Conservation (phyloP, 2,329 filamentous ascomycete genomes). For the Trichoderma semiorbis region DNA sequence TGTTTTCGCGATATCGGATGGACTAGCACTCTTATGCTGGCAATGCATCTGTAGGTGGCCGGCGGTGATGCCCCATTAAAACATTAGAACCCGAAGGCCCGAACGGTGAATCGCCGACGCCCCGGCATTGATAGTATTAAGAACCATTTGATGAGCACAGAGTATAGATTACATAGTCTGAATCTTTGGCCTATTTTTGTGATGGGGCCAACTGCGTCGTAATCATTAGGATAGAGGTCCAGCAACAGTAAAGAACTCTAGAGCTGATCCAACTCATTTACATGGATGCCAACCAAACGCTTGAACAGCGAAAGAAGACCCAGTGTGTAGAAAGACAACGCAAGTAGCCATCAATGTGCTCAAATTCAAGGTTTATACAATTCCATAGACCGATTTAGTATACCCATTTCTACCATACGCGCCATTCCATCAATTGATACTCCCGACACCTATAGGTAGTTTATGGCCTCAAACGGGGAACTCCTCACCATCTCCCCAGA, state of each 20-base stretch:
- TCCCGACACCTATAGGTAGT: neutral
- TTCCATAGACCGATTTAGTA: too few species aligned
- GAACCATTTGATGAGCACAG: neutral
- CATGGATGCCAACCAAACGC: neutral
- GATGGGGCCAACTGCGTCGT: neutral
- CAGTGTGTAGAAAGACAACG: neutral
- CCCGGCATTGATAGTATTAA: neutral
- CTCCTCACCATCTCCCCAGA: neutral
- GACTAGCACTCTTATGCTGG: neutral
- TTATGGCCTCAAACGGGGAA: neutral
- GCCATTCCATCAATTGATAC: neutral
- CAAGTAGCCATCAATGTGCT: neutral
- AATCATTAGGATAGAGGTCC: neutral
- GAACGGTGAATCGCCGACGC: neutral
- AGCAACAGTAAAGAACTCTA: neutral
- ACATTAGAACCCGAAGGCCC: neutral
- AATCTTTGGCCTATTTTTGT: neutral
- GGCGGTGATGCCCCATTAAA: neutral
- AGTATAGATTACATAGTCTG: neutral
- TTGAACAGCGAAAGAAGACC: neutral
- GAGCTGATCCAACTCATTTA: neutral
- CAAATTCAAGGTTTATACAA: neutral
- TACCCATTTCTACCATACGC: neutral
- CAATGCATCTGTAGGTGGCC: neutral
- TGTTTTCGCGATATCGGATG: neutral